Conservation (phyloP, 2,329 filamentous ascomycete genomes). For the Clathrospora elynae region DNA sequence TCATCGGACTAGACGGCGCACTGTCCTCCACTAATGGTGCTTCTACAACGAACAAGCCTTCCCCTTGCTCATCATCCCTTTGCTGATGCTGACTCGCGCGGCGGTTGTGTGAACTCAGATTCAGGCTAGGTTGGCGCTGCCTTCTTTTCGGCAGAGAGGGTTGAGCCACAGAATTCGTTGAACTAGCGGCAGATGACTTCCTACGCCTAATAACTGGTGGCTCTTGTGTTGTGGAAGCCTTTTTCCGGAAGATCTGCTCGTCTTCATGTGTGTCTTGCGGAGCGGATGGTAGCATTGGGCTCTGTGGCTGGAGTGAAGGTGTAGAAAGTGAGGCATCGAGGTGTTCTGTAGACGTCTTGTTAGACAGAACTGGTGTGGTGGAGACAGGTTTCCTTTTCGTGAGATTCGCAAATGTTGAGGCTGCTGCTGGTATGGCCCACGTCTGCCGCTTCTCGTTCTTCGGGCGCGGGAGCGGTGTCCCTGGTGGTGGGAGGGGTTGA, state of each 20-base stretch:
- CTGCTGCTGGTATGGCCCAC: conserved; percentile 57
- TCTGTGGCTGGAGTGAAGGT: conserved; percentile 3
- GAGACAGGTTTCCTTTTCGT: conserved; percentile 68
- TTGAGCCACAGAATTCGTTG: conserved; percentile 15
- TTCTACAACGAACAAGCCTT: conserved; percentile 39
- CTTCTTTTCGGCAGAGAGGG: conserved; percentile 58
- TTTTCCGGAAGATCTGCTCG: no score
- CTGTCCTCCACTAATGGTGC: conserved; percentile 35
- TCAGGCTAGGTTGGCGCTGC: conserved; percentile 44
- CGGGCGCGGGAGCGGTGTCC: conserved; percentile 74
- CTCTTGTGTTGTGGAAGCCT: no score
- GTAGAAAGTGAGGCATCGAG: conserved; percentile 12
- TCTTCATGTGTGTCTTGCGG: conserved; percentile 4
- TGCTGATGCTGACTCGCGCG: conserved; percentile 8
- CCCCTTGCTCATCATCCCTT: conserved; percentile 11
- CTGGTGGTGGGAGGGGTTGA: conserved; percentile 79
- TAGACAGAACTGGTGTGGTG: conserved; percentile 1
- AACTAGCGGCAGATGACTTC: conserved; percentile 17
- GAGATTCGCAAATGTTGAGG: conserved; percentile 46
- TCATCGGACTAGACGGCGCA: conserved; percentile 28
- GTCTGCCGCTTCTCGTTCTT: conserved; percentile 59
- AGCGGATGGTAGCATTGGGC: not conserved
- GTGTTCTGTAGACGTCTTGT: conserved; percentile 16
- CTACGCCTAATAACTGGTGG: not conserved
- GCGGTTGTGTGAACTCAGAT: conserved; percentile 13